Base-by-base conservation (phyloP, 139 green algal species). In the Chlamydomonas urium region DNA sequence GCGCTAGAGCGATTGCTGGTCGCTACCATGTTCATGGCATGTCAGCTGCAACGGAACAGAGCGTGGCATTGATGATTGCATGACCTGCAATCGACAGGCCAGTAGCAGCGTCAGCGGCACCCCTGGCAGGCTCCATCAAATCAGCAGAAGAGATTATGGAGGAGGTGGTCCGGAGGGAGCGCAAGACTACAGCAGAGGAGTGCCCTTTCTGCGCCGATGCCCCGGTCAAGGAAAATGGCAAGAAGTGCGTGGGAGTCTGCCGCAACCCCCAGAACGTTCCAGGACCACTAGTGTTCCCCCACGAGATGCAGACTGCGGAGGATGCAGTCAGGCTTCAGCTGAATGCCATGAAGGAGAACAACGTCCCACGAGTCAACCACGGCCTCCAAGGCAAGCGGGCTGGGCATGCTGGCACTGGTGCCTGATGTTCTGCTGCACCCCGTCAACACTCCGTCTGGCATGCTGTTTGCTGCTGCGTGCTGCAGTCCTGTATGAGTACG, bases 201-300 rank as follows among this genome's bases (percentile, higher is more conserved):
- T 81, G 75, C 56, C 75, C 75, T 38, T 81, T 81, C 66, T 81
- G 75, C 66, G 48, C 19, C 8, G 71, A 82, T 61, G 76, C 70
- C 2, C 56, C 67, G 4, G 31, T 82, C 33, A 82, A 78, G 45
- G 76, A 78, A 65, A 81, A 81, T 33, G 75, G 60, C 4, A 68
- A 35, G 21, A 81, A 76, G 61, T 81, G 75, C 67, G 36, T 81
- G 1, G 75, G 75, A 23, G 60, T 81, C 26, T 81, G 75, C 70
- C 57, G 75, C 37, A 75, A 76, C 32, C 75, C 68, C 8, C 67
- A 75, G 61, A 81, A 81, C 28, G 68, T 76, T n/a, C 58, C 68
- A 33, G 68, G 68, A 0, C 75, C 75, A 1, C 42, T 72, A 4
- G 19, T 76, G 4, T 76, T 70, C 29, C 75, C 75, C n/a, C 75